A percentile compares a stretch with the other conserved stretches of the same genome.
Conservation (phyloP, 805 yeast species). For the Ogataea parapolymorpha region DNA sequence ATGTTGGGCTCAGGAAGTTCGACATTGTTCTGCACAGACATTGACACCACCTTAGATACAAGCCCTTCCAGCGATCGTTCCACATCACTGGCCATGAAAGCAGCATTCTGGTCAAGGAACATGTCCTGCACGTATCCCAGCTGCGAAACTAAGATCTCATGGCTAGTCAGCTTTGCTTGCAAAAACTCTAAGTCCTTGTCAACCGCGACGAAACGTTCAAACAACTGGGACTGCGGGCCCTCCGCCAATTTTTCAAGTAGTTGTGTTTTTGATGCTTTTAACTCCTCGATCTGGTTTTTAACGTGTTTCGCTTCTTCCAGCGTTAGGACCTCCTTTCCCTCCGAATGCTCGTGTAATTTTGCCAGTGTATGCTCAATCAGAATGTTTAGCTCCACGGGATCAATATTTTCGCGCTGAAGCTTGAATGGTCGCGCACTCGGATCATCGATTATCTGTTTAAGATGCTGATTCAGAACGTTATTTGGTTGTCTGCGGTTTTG, state of each 20-base stretch:
- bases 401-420: constrained; percentile 11
- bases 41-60: constrained; percentile 44
- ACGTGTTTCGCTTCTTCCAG: constrained; percentile 13
- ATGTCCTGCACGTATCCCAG: constrained; percentile 44
- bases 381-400: constrained; percentile 14
- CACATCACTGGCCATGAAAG: constrained; percentile 6
- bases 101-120: background rate
- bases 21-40: constrained; percentile 42
- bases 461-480: constrained; percentile 9
- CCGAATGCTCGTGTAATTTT: constrained; percentile 11
- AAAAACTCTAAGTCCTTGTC: constrained; percentile 10
- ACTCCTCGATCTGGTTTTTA: constrained; percentile 5
- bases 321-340: constrained; percentile 1
- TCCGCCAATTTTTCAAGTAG: constrained; percentile 1
- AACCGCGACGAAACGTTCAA: constrained; percentile 2
- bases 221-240: background rate
- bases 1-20: constrained; percentile 35
- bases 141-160: constrained; percentile 42
- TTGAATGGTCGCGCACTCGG: constrained; percentile 8
- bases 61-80: constrained; percentile 40
- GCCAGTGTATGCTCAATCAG: constrained; percentile 20
- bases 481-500: background rate
- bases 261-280: constrained; percentile 8
- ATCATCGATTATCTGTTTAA: constrained; percentile 12
- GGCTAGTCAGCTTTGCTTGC: constrained; percentile 34